Evolutionary conservation across 371 early-diverging fungal genomes (phyloP), one percentile per base, ranked within the genome.

Genomic region (Encephalitozoon romaleae): DNA sequence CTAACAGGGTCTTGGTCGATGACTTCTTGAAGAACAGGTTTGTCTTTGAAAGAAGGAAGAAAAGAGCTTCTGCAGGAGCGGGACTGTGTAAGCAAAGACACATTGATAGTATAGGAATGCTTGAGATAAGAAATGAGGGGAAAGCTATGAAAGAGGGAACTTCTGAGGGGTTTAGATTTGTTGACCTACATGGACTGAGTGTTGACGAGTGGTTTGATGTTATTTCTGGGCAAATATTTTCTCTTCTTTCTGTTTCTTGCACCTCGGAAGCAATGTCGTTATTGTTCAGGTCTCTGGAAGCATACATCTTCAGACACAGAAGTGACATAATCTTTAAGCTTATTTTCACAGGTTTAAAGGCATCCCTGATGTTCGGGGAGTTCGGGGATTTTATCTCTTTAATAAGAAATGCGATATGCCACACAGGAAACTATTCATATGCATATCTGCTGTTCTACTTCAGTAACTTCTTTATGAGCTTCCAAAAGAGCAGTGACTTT

Each of bases 401-500:
- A 5, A 34, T 77, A 11, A 81, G 47, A 12, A 34, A 74, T n/a
- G 23, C 80, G 49, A 65, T 76, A 6, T 34, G 45, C 30, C 30
- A 54, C 4, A 47, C 67, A 26, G 39, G 63, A 15, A 59, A 59
- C 18, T 65, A 47, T 21, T 67, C 78, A 12, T 69, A 71, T 26
- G 51, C 69, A 34, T 82, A 81, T 49, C 47, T 84, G 9, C 38
- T 78, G 6, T 82, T 80, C 70, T 84, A 76, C 67, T 64, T 84
- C 18, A 54, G 52, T n/a, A 69, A 71, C 25, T 68, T 78, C 38
- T 53, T 84, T 25, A 55, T 65, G 12, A 45, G 51, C 45, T 80
- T 73, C 63, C 63, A 55, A 30, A 63, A 41, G 28, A 59, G 41
- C n/a, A 51, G 45, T 64, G 67, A 77, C 38, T 82, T 78, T 42